phyloP scores from a whole-genome alignment of 306 rosid species.

The Biancaea sappan region DNA sequence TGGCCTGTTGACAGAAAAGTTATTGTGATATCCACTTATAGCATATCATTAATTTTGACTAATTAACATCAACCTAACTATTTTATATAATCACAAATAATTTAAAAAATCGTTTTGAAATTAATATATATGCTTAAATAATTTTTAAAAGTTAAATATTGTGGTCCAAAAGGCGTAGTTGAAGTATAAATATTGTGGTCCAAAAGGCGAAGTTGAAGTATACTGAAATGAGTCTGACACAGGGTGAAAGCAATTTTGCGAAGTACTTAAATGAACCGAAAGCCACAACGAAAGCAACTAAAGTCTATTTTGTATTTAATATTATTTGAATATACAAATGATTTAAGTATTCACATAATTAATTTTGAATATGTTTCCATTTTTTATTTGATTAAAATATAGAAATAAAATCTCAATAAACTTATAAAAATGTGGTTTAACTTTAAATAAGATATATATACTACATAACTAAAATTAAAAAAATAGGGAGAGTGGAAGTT shows the following conservation, averaged over 20 bases:
- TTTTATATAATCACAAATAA: neutral
- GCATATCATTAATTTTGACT: neutral
- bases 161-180: neutral
- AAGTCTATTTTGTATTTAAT: too few relatives aligned
- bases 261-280: neutral
- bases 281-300: neutral
- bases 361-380: too few relatives aligned
- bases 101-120: neutral
- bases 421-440: too few relatives aligned
- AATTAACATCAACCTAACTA: neutral
- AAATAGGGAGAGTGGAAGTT: too few relatives aligned
- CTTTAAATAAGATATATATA: too few relatives aligned
- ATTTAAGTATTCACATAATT: too few relatives aligned
- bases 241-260: neutral
- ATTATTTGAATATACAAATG: too few relatives aligned
- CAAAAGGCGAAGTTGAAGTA: neutral
- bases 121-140: neutral
- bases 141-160: neutral
- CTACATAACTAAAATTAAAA: too few relatives aligned
- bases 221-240: neutral
- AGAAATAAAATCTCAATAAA: too few relatives aligned
- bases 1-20: conserved; percentile 10
- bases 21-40: neutral
- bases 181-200: neutral
- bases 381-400: too few relatives aligned